Evolutionary conservation across 805 yeast species (phyloP).

Genomic region (Candida methanosorbosa): DNA sequence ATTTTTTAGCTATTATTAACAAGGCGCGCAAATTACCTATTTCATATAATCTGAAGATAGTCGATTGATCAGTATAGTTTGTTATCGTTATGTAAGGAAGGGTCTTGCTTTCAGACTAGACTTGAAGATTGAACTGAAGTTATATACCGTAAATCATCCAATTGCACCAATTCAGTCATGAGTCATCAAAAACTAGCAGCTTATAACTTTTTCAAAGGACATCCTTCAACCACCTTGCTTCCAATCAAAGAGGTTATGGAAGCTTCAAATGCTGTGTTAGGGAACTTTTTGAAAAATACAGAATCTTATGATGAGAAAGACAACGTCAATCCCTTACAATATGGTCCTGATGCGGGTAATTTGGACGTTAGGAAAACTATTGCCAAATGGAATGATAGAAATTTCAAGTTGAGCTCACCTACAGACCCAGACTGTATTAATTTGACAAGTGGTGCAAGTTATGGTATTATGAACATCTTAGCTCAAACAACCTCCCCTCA

Average conservation of each 20-base stretch:
- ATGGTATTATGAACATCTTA: conserved; percentile 61
- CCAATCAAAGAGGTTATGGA: conserved; percentile 47
- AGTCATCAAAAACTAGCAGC: conserved; percentile 1
- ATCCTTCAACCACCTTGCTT: conserved; percentile 53
- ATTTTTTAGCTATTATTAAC: no score
- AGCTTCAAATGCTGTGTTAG: conserved; percentile 45
- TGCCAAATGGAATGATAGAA: conserved; percentile 41
- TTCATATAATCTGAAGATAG: no score
- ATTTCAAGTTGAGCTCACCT: conserved; percentile 23
- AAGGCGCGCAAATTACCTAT: no score
- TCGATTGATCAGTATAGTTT: no score
- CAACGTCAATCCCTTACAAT: conserved; percentile 55
- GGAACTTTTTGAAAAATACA: conserved; percentile 26
- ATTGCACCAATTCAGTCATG: no score
- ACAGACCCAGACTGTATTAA: conserved; percentile 46
- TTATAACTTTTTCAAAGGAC: conserved; percentile 68
- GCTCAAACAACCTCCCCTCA: conserved; percentile 55
- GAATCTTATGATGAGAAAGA: conserved; percentile 33
- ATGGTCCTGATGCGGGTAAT: conserved; percentile 77
- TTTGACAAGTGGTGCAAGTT: conserved; percentile 77
- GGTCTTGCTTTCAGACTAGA: no score
- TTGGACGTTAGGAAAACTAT: conserved; percentile 47
- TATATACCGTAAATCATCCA: no score
- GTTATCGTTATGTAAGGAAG: no score
- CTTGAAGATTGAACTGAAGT: no score